These are phyloP conservation scores for Rheum nobile DNA, from an alignment of 148 eudicot species.

Conservation along the genomic window DNA sequence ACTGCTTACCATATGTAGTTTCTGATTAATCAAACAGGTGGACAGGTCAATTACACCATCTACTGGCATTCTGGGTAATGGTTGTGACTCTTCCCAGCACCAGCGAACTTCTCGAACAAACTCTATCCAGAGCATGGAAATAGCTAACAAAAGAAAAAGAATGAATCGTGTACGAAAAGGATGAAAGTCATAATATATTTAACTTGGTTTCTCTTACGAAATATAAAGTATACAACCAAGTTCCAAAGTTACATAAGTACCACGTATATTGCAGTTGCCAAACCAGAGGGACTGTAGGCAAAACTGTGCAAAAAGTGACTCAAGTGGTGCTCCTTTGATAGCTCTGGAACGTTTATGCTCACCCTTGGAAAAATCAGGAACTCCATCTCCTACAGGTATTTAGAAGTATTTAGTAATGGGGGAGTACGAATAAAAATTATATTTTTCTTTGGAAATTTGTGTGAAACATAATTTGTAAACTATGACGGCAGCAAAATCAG, in stretches of 20 bases:
- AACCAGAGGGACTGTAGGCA: slow-evolving; percentile 90
- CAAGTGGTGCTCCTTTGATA: slow-evolving; percentile 78
- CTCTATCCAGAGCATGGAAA: slow-evolving; percentile 92
- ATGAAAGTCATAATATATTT: neutral
- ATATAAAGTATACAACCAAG: neutral
- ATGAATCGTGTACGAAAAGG: neutral
- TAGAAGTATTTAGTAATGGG: neutral
- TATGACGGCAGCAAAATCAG: slow-evolving; percentile 16
- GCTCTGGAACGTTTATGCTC: slow-evolving; percentile 61
- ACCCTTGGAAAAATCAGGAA: slow-evolving; percentile 26
- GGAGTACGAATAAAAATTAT: neutral
- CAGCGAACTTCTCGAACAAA: slow-evolving; percentile 96
- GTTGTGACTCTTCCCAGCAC: slow-evolving; percentile 98
- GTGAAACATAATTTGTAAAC: slow-evolving; percentile 1
- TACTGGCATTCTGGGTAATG: slow-evolving; percentile 66
- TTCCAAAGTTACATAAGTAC: slow-evolving; percentile 24
- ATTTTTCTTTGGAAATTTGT: neutral
- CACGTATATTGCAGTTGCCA: slow-evolving; percentile 91
- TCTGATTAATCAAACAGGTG: slow-evolving; percentile 84
- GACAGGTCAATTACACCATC: slow-evolving; percentile 62
- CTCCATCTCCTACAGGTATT: slow-evolving; percentile 31
- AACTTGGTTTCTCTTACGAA: neutral
- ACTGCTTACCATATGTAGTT: slow-evolving; percentile 77
- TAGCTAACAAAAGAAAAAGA: slow-evolving; percentile 41
- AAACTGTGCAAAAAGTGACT: slow-evolving; percentile 82